Evolutionary conservation across 2,329 filamentous ascomycete species (phyloP).

Genomic region (Tolypocladium sp.): DNA sequence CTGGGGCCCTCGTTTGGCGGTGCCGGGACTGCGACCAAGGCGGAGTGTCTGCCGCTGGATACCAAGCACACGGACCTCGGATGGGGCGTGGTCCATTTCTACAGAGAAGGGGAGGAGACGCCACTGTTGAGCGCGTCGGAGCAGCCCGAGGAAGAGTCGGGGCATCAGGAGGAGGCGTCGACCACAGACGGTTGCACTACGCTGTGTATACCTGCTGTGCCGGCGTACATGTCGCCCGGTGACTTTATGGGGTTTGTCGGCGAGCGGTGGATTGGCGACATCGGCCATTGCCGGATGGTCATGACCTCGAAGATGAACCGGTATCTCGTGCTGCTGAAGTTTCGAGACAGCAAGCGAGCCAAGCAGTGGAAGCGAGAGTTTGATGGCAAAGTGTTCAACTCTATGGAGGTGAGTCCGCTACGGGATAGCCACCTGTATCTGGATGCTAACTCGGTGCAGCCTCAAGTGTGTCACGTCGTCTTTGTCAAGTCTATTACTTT

Average conservation of each 20-base stretch:
- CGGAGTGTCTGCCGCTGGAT: slow-evolving; percentile 63
- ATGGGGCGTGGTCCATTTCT: slow-evolving; percentile 91
- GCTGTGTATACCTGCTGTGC: slow-evolving; percentile 87
- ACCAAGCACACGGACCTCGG: slow-evolving; percentile 68
- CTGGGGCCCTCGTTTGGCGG: slow-evolving; percentile 46
- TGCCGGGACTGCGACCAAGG: slow-evolving; percentile 72
- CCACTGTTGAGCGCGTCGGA: slow-evolving; percentile 35
- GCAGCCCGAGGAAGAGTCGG: slow-evolving; percentile 15
- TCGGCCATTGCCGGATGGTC: slow-evolving; percentile 92
- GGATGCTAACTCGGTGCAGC: slow-evolving; percentile 31
- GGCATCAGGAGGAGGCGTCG: slow-evolving; percentile 13
- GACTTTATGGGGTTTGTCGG: slow-evolving; percentile 90
- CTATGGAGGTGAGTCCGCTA: slow-evolving; percentile 58
- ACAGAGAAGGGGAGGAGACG: slow-evolving; percentile 74
- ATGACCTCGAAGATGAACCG: slow-evolving; percentile 81
- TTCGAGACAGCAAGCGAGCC: slow-evolving; percentile 65
- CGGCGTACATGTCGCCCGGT: slow-evolving; percentile 83
- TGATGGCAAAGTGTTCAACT: slow-evolving; percentile 89
- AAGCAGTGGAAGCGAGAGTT: slow-evolving; percentile 75
- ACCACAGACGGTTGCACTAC: slow-evolving; percentile 66
- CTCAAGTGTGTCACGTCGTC: slow-evolving; percentile 89
- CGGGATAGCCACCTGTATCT: too few relatives aligned
- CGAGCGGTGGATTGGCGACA: slow-evolving; percentile 73
- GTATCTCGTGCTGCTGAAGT: slow-evolving; percentile 95
- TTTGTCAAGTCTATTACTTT: slow-evolving; percentile 91